Evolutionary conservation across 805 yeast species (phyloP), one percentile per base, ranked within the genome.

Genomic region (Hanseniaspora occidentalis): DNA sequence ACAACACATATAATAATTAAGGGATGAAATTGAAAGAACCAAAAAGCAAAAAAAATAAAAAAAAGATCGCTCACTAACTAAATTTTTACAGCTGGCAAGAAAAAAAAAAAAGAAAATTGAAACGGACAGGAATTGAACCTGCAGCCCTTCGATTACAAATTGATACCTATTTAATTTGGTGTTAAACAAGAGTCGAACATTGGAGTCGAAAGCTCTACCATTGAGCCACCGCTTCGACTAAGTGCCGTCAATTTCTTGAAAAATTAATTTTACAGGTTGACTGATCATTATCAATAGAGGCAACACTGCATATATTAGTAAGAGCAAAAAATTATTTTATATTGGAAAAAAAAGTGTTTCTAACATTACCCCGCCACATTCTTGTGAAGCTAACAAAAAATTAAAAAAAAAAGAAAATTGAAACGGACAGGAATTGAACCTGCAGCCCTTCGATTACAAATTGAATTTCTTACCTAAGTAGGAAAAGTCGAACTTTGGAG

Each of bases 51-150:
- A n/a, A n/a, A n/a, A n/a, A n/a, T n/a, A n/a, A n/a, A n/a, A n/a
- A n/a, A n/a, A n/a, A n/a, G n/a, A n/a, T n/a, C n/a, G n/a, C n/a
- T n/a, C n/a, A n/a, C n/a, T n/a, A n/a, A n/a, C n/a, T n/a, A n/a
- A n/a, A n/a, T n/a, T n/a, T n/a, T n/a, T n/a, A n/a, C n/a, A n/a
- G n/a, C n/a, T n/a, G n/a, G n/a, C n/a, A n/a, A 21, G 8, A 50
- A 38, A 29, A 18, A 52, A 54, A 53, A 54, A 54, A 54, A 49
- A 44, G 53, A 50, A 52, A 53, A 52, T 48, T 69, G 73, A 68
- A 72, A 70, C 75, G 72, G 74, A 70, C 77, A 71, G 76, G 77
- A 71, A 68, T 71, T 67, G 77, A 71, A 71, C 77, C 76, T 71
- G 76, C 77, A 71, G 70, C 77, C 77, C 67, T 70, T 69, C 69